Evolutionary conservation across 2,329 filamentous ascomycete genomes (phyloP).

Genomic region (Davidsoniella neocaledoniae): DNA sequence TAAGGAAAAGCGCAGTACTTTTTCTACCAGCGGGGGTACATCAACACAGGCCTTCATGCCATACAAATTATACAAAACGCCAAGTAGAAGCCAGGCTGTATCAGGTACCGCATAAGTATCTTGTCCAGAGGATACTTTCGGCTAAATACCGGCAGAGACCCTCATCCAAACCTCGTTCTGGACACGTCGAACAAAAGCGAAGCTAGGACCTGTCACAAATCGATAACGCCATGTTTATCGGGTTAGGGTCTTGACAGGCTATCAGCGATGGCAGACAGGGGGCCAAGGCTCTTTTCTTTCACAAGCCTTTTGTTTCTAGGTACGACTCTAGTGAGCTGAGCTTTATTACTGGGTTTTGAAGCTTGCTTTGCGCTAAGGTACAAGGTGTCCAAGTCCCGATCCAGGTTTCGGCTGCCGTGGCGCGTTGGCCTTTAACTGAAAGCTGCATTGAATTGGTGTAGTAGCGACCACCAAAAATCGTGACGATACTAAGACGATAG

Average conservation of each 20-base stretch:
- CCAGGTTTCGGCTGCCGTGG: too few relatives aligned
- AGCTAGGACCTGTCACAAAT: background rate
- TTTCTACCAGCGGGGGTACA: background rate
- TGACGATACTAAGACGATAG: background rate
- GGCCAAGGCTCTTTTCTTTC: too few relatives aligned
- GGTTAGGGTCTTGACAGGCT: too few relatives aligned
- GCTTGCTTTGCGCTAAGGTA: too few relatives aligned
- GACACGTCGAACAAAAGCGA: slow-evolving; percentile 11
- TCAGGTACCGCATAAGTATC: slow-evolving; percentile 3
- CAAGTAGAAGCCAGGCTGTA: background rate
- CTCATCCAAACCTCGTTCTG: slow-evolving; percentile 5
- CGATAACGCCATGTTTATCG: background rate
- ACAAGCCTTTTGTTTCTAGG: too few relatives aligned
- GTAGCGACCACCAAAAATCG: too few relatives aligned
- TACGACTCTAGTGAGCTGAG: too few relatives aligned
- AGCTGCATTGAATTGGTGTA: too few relatives aligned
- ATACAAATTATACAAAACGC: background rate
- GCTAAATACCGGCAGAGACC: slow-evolving; percentile 1
- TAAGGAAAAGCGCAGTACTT: slow-evolving; percentile 8
- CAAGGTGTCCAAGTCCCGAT: too few relatives aligned
- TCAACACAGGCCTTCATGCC: background rate
- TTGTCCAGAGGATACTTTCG: background rate
- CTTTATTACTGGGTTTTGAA: too few relatives aligned
- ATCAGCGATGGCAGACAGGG: too few relatives aligned
- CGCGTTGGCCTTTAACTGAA: too few relatives aligned